Conservation (phyloP, 148 eudicot species). For the Vaccinium myrtillus region DNA sequence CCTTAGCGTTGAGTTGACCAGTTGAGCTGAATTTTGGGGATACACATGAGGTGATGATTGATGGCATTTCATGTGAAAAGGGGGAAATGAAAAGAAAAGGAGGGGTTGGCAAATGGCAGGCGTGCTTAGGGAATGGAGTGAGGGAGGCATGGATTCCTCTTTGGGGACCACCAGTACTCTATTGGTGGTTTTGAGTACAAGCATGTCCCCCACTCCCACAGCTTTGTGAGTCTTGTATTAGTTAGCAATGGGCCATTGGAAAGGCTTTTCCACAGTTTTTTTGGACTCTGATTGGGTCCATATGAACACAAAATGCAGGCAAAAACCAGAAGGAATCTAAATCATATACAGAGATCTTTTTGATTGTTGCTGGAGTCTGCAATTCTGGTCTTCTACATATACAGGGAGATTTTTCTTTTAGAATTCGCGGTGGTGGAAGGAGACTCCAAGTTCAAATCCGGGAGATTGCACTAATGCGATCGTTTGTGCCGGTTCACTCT, state of each 20-base stretch:
- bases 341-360: too few species aligned
- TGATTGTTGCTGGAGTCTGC: too few species aligned
- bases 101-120: not conserved
- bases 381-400: too few species aligned
- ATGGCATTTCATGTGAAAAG: conserved; percentile 40
- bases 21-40: conserved; percentile 20
- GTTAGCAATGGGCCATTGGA: not conserved
- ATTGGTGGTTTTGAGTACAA: conserved; percentile 11
- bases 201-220: conserved; percentile 13
- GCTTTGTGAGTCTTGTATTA: not conserved
- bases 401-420: too few species aligned
- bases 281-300: not conserved
- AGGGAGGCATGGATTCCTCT: not conserved
- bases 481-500: too few species aligned
- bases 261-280: not conserved
- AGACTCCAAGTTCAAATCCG: too few species aligned
- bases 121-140: conserved; percentile 33
- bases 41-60: conserved; percentile 42
- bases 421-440: too few species aligned
- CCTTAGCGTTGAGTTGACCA: not conserved
- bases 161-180: conserved; percentile 12
- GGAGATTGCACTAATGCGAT: too few species aligned
- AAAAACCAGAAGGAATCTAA: too few species aligned
- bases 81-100: conserved; percentile 19
- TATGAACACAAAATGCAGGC: not conserved